Percentiles rank a stretch among this genome's conserved stretches.
These are phyloP conservation scores for Stemphylium lycopersici DNA, from an alignment of 2,329 filamentous ascomycete species.

Conservation along the genomic window DNA sequence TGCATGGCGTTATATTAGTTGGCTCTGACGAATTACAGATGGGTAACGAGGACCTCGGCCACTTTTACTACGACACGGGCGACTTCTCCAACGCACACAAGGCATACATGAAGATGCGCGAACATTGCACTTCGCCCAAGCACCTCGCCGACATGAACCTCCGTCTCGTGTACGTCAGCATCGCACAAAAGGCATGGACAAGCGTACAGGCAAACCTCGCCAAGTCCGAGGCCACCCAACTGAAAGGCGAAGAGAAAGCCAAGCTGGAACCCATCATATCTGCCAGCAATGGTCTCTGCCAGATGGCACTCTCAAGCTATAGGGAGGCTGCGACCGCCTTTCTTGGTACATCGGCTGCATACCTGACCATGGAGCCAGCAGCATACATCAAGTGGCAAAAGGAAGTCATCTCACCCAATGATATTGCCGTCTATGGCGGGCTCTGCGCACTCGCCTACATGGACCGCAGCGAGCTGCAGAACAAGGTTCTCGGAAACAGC, in stretches of 20 bases:
- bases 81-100: constrained; percentile 75
- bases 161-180: constrained; percentile 75
- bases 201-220: constrained; percentile 67
- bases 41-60: constrained; percentile 90
- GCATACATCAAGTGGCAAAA: constrained; percentile 65
- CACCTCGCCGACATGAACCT: constrained; percentile 84
- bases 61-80: constrained; percentile 80
- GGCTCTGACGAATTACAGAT: constrained; percentile 64
- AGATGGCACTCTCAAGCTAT: constrained; percentile 63
- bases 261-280: constrained; percentile 70
- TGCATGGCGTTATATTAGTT: not conserved
- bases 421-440: constrained; percentile 89
- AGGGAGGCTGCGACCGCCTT: constrained; percentile 75
- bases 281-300: constrained; percentile 65
- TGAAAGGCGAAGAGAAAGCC: constrained; percentile 63
- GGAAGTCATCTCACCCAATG: constrained; percentile 79
- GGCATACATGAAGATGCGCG: constrained; percentile 83
- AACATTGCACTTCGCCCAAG: constrained; percentile 81
- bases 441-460: constrained; percentile 90
- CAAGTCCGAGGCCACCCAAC: constrained; percentile 59
- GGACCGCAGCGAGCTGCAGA: constrained; percentile 76
- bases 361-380: constrained; percentile 50
- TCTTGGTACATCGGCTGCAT: constrained; percentile 64
- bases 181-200: constrained; percentile 80
- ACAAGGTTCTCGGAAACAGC: constrained; percentile 80